Evolutionary conservation across 2,329 filamentous ascomycete species (phyloP), one percentile per base, ranked within the genome.

Genomic region (Chaetomiaceae sp.): DNA sequence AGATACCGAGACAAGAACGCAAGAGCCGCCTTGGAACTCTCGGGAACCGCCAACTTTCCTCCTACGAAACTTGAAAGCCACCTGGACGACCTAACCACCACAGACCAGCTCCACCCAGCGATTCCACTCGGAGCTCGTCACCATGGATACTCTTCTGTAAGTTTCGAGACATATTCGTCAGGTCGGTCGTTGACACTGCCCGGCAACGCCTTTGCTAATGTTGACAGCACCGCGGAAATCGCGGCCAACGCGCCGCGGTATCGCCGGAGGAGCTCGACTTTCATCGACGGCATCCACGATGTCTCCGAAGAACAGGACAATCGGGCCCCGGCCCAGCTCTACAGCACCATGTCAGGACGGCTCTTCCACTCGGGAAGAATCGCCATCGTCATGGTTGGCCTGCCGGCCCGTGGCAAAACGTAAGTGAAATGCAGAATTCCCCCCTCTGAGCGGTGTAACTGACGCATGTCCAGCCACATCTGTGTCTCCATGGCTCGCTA

Each of bases 361-460:
- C 82, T 99, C 25, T 99, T 99, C 68, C 93, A 99, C 70, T 96
- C 93, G 19, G 93, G 93, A 42, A 84, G 92, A 51, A 99, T 99
- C 66, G 92, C 92, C 42, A 97, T 99, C 62, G 92, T 93, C 58
- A 96, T 96, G 67, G 93, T 97, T 59, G 93, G 93, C 20, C 81
- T 96, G 25, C 93, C 93, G 37, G 93, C 93, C 34, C 85, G 93
- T 63, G 93, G 93, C 55, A 99, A 99, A 73, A 99, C 93, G 79
- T 89, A 70, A 67, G 85, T 33, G 1, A 34, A 10, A 17, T 16
- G 73, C 40, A 39, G 16, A 34, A 25, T n/a, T n/a, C n/a, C n/a
- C n/a, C 9, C 7, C 30, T 33, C 12, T 4, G 10, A n/a, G 30
- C 7, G 14, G 7, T 12, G 30, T 5, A 33, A 44, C 53, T 51